Conservation (phyloP, 2,329 filamentous ascomycete genomes). For the Westerdykella sp. region DNA sequence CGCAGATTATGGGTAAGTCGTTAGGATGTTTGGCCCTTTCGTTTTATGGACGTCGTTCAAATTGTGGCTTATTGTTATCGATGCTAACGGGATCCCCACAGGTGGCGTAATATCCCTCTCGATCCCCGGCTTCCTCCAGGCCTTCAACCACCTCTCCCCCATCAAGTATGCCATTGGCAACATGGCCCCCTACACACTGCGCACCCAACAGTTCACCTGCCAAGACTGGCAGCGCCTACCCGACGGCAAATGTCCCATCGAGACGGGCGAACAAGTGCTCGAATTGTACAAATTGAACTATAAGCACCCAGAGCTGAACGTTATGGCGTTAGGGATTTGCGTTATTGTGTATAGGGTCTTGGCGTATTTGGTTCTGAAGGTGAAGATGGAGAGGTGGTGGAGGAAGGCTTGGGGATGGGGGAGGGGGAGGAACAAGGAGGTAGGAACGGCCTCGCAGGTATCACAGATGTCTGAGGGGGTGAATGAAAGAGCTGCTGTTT, state of each 20-base stretch:
- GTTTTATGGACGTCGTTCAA: too few species aligned
- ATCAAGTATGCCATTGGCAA: slow-evolving; percentile 64
- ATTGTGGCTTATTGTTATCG: too few species aligned
- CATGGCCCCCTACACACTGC: slow-evolving; percentile 59
- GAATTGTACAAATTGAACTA: slow-evolving; percentile 58
- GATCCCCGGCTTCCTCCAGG: slow-evolving; percentile 60
- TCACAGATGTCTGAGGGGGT: not conserved
- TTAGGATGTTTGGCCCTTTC: not conserved
- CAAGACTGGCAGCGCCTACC: slow-evolving; percentile 53
- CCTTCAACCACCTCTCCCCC: slow-evolving; percentile 65
- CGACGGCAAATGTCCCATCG: slow-evolving; percentile 57
- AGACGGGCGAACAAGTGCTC: slow-evolving; percentile 61
- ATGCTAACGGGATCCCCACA: slow-evolving; percentile 6
- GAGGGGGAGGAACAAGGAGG: not conserved
- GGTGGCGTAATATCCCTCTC: slow-evolving; percentile 63
- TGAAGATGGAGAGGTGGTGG: slow-evolving; percentile 51
- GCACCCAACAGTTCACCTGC: slow-evolving; percentile 58
- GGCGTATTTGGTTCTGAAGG: slow-evolving; percentile 54
- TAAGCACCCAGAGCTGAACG: slow-evolving; percentile 54
- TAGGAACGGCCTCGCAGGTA: not conserved
- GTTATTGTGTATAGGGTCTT: slow-evolving; percentile 60
- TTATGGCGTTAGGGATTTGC: slow-evolving; percentile 58
- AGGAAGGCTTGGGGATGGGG: slow-evolving; percentile 13
- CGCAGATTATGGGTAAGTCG: slow-evolving; percentile 55
- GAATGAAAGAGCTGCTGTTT: not conserved